phyloP scores from a whole-genome alignment of 139 green algal genomes.

The Chlorella sorokiniana region DNA sequence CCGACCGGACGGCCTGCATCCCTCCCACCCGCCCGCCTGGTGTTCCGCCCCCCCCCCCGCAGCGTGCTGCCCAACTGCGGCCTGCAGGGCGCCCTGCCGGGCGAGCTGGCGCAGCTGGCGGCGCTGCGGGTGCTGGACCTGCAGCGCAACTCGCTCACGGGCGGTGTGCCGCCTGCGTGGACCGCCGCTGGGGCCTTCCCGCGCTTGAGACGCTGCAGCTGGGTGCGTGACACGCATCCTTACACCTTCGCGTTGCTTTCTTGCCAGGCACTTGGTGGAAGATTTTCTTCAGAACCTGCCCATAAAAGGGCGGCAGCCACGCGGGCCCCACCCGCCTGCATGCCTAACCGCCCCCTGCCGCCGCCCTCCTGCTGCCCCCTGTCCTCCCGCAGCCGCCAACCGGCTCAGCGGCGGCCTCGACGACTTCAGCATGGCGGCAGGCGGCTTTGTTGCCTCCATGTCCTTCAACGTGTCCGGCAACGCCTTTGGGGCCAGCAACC shows the following conservation, averaged over 20 bases:
- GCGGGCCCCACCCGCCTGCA: neutral
- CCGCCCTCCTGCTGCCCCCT: neutral
- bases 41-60: neutral
- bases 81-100: neutral
- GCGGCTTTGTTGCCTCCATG: conserved; percentile 8
- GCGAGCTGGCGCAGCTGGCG: neutral
- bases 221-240: neutral
- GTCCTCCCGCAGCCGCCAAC: neutral
- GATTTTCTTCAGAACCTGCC: neutral
- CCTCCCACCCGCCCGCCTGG: too few relatives aligned
- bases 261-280: neutral
- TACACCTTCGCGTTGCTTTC: neutral
- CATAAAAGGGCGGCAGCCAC: too few relatives aligned
- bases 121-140: neutral
- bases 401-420: neutral
- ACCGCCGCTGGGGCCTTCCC: neutral
- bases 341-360: neutral
- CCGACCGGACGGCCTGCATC: too few relatives aligned
- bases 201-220: neutral
- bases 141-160: neutral
- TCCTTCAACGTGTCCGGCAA: conserved; percentile 6
- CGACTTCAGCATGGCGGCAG: neutral
- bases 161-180: neutral
- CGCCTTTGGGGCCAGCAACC: neutral
- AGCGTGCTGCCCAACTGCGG: neutral